phyloP scores from a whole-genome alignment of 495 filamentous ascomycete genomes.

The Rusavskia elegans region DNA sequence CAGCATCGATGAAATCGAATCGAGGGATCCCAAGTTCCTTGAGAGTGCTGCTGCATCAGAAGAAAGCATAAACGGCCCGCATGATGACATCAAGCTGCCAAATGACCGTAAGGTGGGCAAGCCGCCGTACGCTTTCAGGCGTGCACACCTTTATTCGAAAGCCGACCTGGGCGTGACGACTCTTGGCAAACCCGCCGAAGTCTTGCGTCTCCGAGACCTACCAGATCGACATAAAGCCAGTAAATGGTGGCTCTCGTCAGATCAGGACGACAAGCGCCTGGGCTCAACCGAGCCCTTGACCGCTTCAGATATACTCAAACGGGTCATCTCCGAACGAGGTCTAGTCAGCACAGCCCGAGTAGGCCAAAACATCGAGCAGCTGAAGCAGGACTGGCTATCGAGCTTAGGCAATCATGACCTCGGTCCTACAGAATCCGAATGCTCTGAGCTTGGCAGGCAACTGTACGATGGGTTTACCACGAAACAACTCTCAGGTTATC shows the following conservation, averaged over 20 bases:
- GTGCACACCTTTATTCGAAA: background rate
- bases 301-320: conserved; percentile 7
- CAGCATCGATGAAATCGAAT: background rate
- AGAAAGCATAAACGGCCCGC: background rate
- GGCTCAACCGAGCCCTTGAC: background rate
- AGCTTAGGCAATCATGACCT: background rate
- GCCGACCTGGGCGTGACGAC: conserved; percentile 18
- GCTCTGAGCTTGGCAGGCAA: conserved; percentile 1
- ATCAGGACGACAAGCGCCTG: background rate
- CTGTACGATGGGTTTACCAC: conserved; percentile 8
- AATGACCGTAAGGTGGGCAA: background rate
- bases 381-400: conserved; percentile 4
- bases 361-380: conserved; percentile 6
- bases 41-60: background rate
- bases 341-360: conserved; percentile 5
- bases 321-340: conserved; percentile 8
- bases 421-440: background rate
- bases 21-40: background rate
- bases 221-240: background rate
- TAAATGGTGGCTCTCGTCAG: background rate
- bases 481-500: conserved; percentile 6
- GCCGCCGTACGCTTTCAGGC: background rate
- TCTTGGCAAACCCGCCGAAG: conserved; percentile 26
- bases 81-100: background rate
- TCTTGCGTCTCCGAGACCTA: conserved; percentile 20